These are phyloP conservation scores for Teunomyces cretensis DNA, from an alignment of 805 yeast species.

Conservation along the genomic window DNA sequence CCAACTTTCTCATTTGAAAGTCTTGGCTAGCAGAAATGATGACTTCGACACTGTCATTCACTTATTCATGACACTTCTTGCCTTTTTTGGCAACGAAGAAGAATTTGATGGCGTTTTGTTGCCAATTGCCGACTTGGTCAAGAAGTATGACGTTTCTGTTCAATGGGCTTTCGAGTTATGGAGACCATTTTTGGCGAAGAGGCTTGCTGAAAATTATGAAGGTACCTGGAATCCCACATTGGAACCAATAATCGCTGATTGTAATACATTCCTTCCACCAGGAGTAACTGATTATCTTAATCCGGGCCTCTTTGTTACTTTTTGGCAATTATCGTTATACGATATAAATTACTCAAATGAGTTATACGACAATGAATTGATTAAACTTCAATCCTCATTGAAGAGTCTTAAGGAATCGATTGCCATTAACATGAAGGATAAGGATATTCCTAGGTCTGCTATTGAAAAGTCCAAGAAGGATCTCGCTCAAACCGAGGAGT, in stretches of 20 bases:
- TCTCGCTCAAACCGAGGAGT: slow-evolving; percentile 21
- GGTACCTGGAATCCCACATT: slow-evolving; percentile 5
- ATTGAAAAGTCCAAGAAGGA: slow-evolving; percentile 25
- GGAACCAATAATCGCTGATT: slow-evolving; percentile 3
- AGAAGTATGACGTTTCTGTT: slow-evolving; percentile 45
- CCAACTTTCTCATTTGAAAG: slow-evolving; percentile 56
- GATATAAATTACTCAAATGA: slow-evolving; percentile 59
- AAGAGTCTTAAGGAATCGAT: slow-evolving; percentile 37
- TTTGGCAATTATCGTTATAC: slow-evolving; percentile 73
- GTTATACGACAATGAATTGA: slow-evolving; percentile 50
- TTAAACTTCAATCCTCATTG: slow-evolving; percentile 36
- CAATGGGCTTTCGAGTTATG: slow-evolving; percentile 78
- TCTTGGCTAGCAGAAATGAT: slow-evolving; percentile 69
- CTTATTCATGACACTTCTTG: slow-evolving; percentile 59
- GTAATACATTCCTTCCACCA: not conserved
- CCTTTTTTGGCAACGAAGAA: slow-evolving; percentile 44
- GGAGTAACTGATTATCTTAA: slow-evolving; percentile 22
- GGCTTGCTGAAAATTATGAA: slow-evolving; percentile 14
- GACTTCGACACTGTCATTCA: slow-evolving; percentile 68
- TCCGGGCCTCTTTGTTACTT: slow-evolving; percentile 51
- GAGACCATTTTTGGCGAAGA: slow-evolving; percentile 49
- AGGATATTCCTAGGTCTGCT: slow-evolving; percentile 17
- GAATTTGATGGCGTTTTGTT: slow-evolving; percentile 36
- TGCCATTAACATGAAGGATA: slow-evolving; percentile 23
- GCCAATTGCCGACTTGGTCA: slow-evolving; percentile 40